Evolutionary conservation across 805 yeast genomes (phyloP), one percentile per base, ranked within the genome.

Genomic region (Wickerhamiella australiensis): DNA sequence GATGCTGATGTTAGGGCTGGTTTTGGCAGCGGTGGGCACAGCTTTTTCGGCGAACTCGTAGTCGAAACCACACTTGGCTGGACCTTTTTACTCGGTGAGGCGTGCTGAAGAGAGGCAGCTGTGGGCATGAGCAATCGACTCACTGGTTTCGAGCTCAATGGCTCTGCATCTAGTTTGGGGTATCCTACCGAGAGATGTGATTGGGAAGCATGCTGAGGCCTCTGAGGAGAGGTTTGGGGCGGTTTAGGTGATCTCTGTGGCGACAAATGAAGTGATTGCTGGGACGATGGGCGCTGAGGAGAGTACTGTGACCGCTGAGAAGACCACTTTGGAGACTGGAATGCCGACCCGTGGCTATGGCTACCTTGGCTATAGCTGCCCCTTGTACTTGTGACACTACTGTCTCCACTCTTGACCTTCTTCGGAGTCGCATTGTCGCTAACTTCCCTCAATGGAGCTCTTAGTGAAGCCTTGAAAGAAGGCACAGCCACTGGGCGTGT

Each of bases 111-210:
- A 13, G 44, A 41, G 5, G 44, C 23, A 12, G 25, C 31, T 3
- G 44, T 41, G 20, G 44, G 44, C 31, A 41, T 41, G 21, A 33
- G 18, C 11, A 33, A 20, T 33, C 38, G 9, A 11, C 38, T 33
- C 38, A 33, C 38, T 17, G 38, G 38, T 4, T 33, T 33, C 20
- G 33, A 29, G 3, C 33, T 29, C 13, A 29, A 11, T 4, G n/a
- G 33, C 33, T 29, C 33, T 11, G 33, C 13, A n/a, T 29, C 33
- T n/a, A 29, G 33, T 11, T 5, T 5, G 9, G 33, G 33, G 33
- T 29, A 29, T 29, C 13, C 13, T 11, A 29, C 33, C 9, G 27
- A 25, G 6, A 29, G 33, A 11, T 11, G 33, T 25, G 9, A 29
- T 11, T 29, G 9, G 13, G 33, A 29, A 11, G 33, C 33, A 29